Conservation (phyloP, 345 rosid species). For the Kandelia obovata region DNA sequence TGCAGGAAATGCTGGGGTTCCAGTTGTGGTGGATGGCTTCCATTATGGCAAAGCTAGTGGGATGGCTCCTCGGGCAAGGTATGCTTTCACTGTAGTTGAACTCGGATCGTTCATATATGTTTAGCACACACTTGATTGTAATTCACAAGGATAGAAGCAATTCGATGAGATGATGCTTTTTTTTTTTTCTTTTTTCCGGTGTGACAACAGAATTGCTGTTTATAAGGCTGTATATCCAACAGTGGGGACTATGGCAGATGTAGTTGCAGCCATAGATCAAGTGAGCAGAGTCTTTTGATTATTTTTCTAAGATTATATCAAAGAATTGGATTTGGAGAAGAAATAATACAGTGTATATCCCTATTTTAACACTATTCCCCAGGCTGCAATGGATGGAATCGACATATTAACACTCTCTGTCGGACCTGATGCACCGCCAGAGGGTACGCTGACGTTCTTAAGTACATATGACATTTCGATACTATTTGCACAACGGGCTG, state of each 20-base stretch:
- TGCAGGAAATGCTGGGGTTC: conserved; percentile 75
- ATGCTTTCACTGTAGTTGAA: not conserved
- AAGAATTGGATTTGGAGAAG: not conserved
- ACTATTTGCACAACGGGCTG: conserved; percentile 64
- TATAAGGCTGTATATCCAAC: conserved; percentile 84
- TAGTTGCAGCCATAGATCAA: conserved; percentile 86
- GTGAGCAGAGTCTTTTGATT: conserved; percentile 28
- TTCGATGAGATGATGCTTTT: not conserved
- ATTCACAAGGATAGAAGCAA: not conserved
- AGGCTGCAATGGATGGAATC: conserved; percentile 73
- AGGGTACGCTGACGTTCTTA: conserved; percentile 49
- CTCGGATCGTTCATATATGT: no score
- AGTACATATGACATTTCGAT: conserved; percentile 56
- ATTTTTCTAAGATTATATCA: not conserved
- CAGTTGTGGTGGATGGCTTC: conserved; percentile 67
- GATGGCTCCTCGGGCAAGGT: conserved; percentile 90
- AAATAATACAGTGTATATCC: not conserved
- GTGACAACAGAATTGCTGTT: conserved; percentile 58
- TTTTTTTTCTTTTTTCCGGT: not conserved
- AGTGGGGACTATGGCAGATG: conserved; percentile 68
- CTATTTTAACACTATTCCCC: not conserved
- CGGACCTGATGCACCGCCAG: conserved; percentile 77
- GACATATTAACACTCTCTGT: conserved; percentile 59
- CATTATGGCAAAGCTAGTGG: conserved; percentile 73
- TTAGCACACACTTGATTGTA: no score